Conservation (phyloP, 805 yeast species). For the Kodamaea hsintzibuensis region DNA sequence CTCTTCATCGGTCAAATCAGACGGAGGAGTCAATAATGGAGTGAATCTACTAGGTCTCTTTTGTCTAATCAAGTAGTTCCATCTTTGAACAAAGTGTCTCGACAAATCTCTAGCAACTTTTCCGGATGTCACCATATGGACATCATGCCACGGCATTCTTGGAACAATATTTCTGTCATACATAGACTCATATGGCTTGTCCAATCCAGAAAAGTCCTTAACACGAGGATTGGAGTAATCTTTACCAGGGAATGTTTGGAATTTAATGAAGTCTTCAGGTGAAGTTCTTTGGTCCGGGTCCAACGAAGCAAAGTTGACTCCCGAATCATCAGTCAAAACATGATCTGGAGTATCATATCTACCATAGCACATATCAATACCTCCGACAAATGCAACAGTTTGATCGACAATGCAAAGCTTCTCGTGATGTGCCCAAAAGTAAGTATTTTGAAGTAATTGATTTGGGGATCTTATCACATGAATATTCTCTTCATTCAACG, state of each 20-base stretch:
- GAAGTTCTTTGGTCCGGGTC: conserved; percentile 31
- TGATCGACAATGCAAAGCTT: conserved; percentile 85
- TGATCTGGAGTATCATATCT: conserved; percentile 97
- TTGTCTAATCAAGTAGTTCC: conserved; percentile 92
- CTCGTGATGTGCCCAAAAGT: conserved; percentile 99
- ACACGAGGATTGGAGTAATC: conserved; percentile 96
- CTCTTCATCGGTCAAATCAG: conserved; percentile 78
- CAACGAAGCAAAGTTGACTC: conserved; percentile 32
- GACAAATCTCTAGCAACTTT: conserved; percentile 91
- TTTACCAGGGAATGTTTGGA: conserved; percentile 89
- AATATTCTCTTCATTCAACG: conserved; percentile 75
- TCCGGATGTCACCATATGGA: conserved; percentile 93
- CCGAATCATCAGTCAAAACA: conserved; percentile 75
- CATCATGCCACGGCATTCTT: conserved; percentile 99
- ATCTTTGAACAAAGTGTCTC: conserved; percentile 94
- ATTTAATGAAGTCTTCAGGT: conserved; percentile 44
- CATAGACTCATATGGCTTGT: conserved; percentile 88
- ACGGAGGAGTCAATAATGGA: conserved; percentile 89
- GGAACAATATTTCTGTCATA: conserved; percentile 80
- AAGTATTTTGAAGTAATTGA: conserved; percentile 88
- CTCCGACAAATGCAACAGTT: conserved; percentile 88
- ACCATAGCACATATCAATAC: conserved; percentile 94
- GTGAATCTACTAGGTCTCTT: conserved; percentile 94
- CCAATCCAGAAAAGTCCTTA: conserved; percentile 77
- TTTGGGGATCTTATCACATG: conserved; percentile 94